A percentile compares a stretch with the other conserved stretches of the same genome.
Conservation (phyloP, 352 stramenopile species). For the Globisporangium camurandrum region DNA sequence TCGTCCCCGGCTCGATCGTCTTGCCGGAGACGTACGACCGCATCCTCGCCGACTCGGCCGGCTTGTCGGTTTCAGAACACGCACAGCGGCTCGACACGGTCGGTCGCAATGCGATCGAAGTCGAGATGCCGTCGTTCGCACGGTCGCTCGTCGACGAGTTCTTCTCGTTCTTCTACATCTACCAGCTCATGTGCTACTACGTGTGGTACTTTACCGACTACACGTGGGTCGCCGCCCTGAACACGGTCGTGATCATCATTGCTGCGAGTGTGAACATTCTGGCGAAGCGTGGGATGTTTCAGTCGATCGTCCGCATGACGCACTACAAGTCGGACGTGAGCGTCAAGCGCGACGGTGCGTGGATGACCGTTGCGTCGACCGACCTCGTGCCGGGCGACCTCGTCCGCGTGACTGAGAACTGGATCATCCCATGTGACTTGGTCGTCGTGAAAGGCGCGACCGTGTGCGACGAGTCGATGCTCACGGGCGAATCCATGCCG, state of each 20-base stretch:
- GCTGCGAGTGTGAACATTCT: slow-evolving; percentile 54
- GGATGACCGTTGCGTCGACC: slow-evolving; percentile 34
- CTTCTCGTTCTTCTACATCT: slow-evolving; percentile 72
- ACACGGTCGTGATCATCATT: slow-evolving; percentile 52
- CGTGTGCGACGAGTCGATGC: slow-evolving; percentile 68
- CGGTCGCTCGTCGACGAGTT: slow-evolving; percentile 56
- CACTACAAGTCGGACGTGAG: slow-evolving; percentile 56
- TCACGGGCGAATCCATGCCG: slow-evolving; percentile 81
- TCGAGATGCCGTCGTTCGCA: slow-evolving; percentile 47
- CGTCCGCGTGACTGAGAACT: slow-evolving; percentile 54
- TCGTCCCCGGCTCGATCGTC: slow-evolving; percentile 42
- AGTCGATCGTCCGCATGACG: slow-evolving; percentile 52
- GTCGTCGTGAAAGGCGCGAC: slow-evolving; percentile 58
- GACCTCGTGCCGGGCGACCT: slow-evolving; percentile 65
- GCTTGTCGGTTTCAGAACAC: slow-evolving; percentile 32
- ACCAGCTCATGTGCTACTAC: slow-evolving; percentile 86
- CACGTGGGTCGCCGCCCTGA: slow-evolving; percentile 47
- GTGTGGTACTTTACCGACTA: slow-evolving; percentile 74
- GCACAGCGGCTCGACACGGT: slow-evolving; percentile 34
- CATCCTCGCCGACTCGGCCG: slow-evolving; percentile 38
- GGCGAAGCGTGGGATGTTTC: slow-evolving; percentile 51
- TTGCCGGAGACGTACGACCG: slow-evolving; percentile 34
- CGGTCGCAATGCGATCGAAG: slow-evolving; percentile 50
- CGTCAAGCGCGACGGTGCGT: slow-evolving; percentile 50
- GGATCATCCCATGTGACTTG: slow-evolving; percentile 65